Percentiles rank a stretch among this genome's conserved stretches.
These are phyloP conservation scores for Pavlovales sp. DNA, from an alignment of 208 protist species.

Conservation along the genomic window DNA sequence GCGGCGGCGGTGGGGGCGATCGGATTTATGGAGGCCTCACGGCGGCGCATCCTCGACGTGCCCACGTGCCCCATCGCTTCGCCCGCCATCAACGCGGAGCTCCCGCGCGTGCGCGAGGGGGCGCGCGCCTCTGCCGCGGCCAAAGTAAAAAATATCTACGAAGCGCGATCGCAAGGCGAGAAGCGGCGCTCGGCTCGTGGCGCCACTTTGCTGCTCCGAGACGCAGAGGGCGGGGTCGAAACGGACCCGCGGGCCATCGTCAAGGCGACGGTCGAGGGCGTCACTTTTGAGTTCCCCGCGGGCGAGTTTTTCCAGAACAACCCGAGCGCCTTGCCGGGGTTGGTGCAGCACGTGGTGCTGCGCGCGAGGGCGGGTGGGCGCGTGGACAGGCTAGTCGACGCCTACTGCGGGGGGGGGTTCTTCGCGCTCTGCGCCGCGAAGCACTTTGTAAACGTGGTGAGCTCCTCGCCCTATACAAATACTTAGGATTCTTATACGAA, in stretches of 20 bases:
- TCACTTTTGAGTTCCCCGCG: constrained; percentile 3
- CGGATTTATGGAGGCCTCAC: neutral
- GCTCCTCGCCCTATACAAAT: too few relatives aligned
- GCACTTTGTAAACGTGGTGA: constrained; percentile 14
- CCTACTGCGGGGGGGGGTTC: constrained; percentile 49
- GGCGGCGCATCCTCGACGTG: constrained; percentile 11
- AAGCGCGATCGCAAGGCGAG: neutral
- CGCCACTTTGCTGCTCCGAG: constrained; percentile 28
- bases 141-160: neutral
- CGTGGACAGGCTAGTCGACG: constrained; percentile 28
- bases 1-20: neutral
- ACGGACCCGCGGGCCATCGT: neutral
- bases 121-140: neutral
- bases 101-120: neutral
- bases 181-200: neutral
- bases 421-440: constrained; percentile 40
- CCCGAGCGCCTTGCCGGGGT: constrained; percentile 2
- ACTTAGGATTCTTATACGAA: too few relatives aligned
- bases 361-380: neutral
- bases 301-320: constrained; percentile 54
- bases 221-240: neutral
- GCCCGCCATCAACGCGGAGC: constrained; percentile 18
- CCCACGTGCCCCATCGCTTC: constrained; percentile 14
- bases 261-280: neutral
- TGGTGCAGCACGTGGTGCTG: constrained; percentile 32